A percentile compares a stretch with the other conserved stretches of the same genome.
Evolutionary conservation across 2,329 filamentous ascomycete species (phyloP).

Genomic region (Beauveria varroae): DNA sequence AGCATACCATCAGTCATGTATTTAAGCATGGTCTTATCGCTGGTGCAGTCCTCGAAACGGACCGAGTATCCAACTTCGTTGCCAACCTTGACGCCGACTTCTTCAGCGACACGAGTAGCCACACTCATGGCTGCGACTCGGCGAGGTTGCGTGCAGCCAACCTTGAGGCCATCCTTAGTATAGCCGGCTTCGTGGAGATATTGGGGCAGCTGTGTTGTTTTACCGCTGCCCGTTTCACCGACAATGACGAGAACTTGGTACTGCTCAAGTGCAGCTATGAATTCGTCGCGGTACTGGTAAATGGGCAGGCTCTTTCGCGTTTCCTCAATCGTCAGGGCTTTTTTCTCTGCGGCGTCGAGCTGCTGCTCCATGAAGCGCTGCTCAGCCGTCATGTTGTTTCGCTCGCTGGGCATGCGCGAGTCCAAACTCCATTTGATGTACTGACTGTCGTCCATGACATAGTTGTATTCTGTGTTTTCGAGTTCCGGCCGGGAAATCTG

Average conservation of each 20-base stretch:
- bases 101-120: slow-evolving; percentile 89
- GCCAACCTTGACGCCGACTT: slow-evolving; percentile 83
- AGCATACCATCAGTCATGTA: slow-evolving; percentile 99
- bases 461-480: slow-evolving; percentile 80
- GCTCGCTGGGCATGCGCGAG: slow-evolving; percentile 62
- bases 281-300: slow-evolving; percentile 77
- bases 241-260: slow-evolving; percentile 88
- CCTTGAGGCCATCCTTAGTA: slow-evolving; percentile 73
- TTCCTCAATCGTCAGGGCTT: slow-evolving; percentile 81
- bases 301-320: slow-evolving; percentile 86
- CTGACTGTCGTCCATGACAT: slow-evolving; percentile 84
- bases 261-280: slow-evolving; percentile 77
- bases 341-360: slow-evolving; percentile 82
- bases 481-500: slow-evolving; percentile 71
- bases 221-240: slow-evolving; percentile 90
- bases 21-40: slow-evolving; percentile 84
- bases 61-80: slow-evolving; percentile 93
- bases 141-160: slow-evolving; percentile 90
- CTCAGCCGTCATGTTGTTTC: slow-evolving; percentile 65
- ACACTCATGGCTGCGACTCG: slow-evolving; percentile 97
- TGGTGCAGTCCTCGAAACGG: slow-evolving; percentile 87
- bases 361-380: slow-evolving; percentile 72
- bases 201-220: slow-evolving; percentile 91
- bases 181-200: slow-evolving; percentile 89
- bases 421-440: slow-evolving; percentile 81